Conservation (phyloP, 257 asterid genomes). For the Linaria vulgaris region DNA sequence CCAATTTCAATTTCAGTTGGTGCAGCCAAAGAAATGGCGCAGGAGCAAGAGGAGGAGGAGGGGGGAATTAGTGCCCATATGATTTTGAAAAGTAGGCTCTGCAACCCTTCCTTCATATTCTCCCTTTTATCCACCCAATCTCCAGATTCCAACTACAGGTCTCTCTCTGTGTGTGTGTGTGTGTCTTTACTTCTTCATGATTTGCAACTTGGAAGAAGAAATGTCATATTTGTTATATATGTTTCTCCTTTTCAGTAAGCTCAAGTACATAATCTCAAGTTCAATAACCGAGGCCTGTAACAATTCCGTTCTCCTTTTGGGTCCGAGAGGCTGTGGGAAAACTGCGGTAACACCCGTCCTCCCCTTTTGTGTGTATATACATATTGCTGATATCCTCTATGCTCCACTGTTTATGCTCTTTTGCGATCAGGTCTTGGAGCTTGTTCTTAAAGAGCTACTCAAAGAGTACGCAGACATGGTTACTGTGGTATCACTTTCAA, state of each 20-base stretch:
- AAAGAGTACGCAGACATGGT: constrained; percentile 80
- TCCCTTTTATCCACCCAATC: constrained; percentile 60
- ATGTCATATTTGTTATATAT: background rate
- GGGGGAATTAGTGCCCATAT: constrained; percentile 44
- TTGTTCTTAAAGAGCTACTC: constrained; percentile 71
- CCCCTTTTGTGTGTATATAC: constrained; percentile 2
- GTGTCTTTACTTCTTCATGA: no score
- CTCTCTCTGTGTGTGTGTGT: no score
- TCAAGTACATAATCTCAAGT: constrained; percentile 77
- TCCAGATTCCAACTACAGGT: constrained; percentile 91
- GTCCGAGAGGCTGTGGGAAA: constrained; percentile 97
- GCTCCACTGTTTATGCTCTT: background rate
- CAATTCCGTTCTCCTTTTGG: constrained; percentile 86
- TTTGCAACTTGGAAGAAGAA: no score
- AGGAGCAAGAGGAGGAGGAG: no score
- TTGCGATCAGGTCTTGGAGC: constrained; percentile 68
- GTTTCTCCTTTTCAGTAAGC: constrained; percentile 46
- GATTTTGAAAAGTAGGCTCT: constrained; percentile 63
- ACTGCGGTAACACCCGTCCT: constrained; percentile 62
- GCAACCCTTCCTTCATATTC: constrained; percentile 62
- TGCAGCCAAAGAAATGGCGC: constrained; percentile 36
- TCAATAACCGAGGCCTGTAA: constrained; percentile 90
- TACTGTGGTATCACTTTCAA: constrained; percentile 59
- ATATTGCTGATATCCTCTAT: background rate
- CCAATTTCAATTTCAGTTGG: no score